These are phyloP conservation scores for Aspergillus persii DNA, from an alignment of 2,329 filamentous ascomycete genomes.

Conservation along the genomic window DNA sequence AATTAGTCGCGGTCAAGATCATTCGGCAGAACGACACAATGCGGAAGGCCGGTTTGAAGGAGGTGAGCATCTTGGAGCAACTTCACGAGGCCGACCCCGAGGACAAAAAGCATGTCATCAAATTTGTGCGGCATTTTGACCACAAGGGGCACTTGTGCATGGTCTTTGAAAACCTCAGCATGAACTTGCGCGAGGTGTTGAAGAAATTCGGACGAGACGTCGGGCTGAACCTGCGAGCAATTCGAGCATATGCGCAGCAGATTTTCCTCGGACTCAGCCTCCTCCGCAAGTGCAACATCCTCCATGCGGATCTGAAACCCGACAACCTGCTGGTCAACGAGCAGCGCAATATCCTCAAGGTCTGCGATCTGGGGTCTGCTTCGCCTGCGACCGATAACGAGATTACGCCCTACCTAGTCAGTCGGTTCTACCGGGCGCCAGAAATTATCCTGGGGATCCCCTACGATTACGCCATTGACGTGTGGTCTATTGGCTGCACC, in stretches of 20 bases:
- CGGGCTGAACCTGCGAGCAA: constrained; percentile 84
- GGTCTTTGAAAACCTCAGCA: constrained; percentile 89
- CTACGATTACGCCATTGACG: constrained; percentile 90
- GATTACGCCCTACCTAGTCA: constrained; percentile 91
- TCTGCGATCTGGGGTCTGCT: constrained; percentile 95
- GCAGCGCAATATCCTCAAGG: constrained; percentile 78
- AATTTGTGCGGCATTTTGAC: constrained; percentile 82
- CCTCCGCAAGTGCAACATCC: constrained; percentile 85
- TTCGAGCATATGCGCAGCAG: constrained; percentile 86
- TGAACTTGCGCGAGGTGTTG: constrained; percentile 89
- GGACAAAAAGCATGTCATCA: constrained; percentile 87
- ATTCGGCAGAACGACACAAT: constrained; percentile 95
- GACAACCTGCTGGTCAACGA: constrained; percentile 96
- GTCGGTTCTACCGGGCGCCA: constrained; percentile 93
- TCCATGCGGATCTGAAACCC: constrained; percentile 95
- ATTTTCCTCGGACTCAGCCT: constrained; percentile 88
- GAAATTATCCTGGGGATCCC: constrained; percentile 97
- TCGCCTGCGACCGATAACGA: constrained; percentile 88
- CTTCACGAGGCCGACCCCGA: constrained; percentile 82
- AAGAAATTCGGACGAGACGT: constrained; percentile 95
- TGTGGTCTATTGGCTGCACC: constrained; percentile 98
- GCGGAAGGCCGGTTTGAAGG: constrained; percentile 85
- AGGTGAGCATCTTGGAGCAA: constrained; percentile 88
- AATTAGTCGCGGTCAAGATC: constrained; percentile 92
- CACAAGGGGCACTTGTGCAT: constrained; percentile 95